Evolutionary conservation across 225 moss, liverwort and hornwort species (phyloP).

Genomic region (Pseudisothecium myosuroides): DNA sequence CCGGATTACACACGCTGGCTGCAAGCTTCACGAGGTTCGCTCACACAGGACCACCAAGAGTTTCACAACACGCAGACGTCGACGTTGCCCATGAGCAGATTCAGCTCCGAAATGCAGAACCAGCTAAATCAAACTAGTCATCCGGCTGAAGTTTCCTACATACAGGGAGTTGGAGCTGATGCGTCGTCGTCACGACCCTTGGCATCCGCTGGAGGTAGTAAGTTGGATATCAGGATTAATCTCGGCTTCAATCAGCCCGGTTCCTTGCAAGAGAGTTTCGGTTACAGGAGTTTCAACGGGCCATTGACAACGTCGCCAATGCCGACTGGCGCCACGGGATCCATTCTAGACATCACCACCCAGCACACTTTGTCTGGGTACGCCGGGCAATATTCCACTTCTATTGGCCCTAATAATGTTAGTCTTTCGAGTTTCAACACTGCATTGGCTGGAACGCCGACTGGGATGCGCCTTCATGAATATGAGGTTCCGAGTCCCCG

Average conservation of each 20-base stretch:
- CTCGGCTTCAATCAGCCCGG: slow-evolving; percentile 28
- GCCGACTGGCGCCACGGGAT: slow-evolving; percentile 21
- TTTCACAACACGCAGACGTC: background rate
- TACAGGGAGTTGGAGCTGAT: background rate
- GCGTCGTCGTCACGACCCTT: background rate
- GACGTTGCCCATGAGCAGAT: slow-evolving; percentile 22
- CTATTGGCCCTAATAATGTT: slow-evolving; percentile 10
- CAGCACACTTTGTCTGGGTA: slow-evolving; percentile 24
- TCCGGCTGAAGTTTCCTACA: background rate
- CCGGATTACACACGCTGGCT: slow-evolving; percentile 19
- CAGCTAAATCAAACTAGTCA: background rate
- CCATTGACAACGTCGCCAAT: background rate
- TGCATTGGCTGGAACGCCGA: slow-evolving; percentile 14
- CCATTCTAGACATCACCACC: slow-evolving; percentile 35
- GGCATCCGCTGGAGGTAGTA: background rate
- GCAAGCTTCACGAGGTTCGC: slow-evolving; percentile 1
- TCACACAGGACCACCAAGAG: slow-evolving; percentile 15
- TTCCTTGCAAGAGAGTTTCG: slow-evolving; percentile 9
- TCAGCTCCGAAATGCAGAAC: slow-evolving; percentile 19
- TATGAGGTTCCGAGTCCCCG: slow-evolving; percentile 44
- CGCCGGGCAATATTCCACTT: slow-evolving; percentile 18
- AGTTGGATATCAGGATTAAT: slow-evolving; percentile 27
- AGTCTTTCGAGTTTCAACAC: slow-evolving; percentile 16
- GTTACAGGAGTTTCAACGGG: slow-evolving; percentile 26
- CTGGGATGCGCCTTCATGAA: slow-evolving; percentile 37